These are phyloP conservation scores for Solanum etuberosum DNA, from an alignment of 257 asterid genomes.

Conservation along the genomic window DNA sequence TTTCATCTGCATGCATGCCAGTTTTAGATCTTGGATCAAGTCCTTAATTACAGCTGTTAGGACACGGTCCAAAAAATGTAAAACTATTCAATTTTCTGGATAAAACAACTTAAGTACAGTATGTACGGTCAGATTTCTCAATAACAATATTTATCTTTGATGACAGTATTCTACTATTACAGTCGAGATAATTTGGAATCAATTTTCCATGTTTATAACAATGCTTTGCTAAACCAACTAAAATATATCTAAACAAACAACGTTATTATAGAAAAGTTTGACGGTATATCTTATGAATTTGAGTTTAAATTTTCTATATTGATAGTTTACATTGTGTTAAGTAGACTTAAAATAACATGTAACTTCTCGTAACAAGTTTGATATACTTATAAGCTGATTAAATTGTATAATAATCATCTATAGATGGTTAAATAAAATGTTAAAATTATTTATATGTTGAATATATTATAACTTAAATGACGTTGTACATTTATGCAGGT, in stretches of 20 bases:
- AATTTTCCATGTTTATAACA: background rate
- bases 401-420: background rate
- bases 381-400: background rate
- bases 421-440: background rate
- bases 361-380: background rate
- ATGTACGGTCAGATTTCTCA: background rate
- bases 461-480: background rate
- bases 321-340: background rate
- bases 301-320: background rate
- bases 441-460: background rate
- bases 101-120: background rate
- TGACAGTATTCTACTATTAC: background rate
- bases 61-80: background rate
- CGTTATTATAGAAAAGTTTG: background rate
- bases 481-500: background rate
- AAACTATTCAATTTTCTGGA: background rate
- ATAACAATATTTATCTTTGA: background rate
- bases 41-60: background rate
- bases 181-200: background rate
- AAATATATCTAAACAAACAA: background rate
- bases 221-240: background rate
- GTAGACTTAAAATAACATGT: background rate
- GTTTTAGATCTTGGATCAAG: background rate
- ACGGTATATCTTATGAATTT: background rate
- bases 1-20: background rate